Base-by-base conservation (phyloP, 495 filamentous ascomycete genomes). In the Usnea hakonensis region DNA sequence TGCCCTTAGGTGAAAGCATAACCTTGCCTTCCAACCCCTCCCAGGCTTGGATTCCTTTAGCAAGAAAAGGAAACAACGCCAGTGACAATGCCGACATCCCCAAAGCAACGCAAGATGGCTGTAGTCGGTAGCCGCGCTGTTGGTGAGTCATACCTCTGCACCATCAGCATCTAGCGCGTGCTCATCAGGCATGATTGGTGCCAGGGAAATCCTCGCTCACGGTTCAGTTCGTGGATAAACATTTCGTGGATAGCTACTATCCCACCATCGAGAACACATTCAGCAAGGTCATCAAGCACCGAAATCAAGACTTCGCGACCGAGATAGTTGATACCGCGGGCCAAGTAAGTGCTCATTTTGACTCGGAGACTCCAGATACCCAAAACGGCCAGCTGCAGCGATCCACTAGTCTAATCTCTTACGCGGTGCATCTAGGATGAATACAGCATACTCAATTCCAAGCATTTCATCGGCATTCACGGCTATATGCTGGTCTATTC, bases 211-310 rank as follows among this genome's bases (percentile, higher is more conserved):
- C 90, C 19, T 97, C 94, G 44, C 86, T 99, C 62, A 96, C 95
- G 8, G 95, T 97, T 28, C 95, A 91, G 72, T 97, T 94, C 73
- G 93, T 97, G 71, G 94, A 97, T 73, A 90, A 90, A 69, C 91
- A 96, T 76, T 99, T 99, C 68, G 93, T 97, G 68, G 95, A 97
- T 73, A 92, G 88, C 74, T 99, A 99, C 75, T 99, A 97, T 76
- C 94, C 94, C 28, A 99, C 94, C 30, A 97, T 99, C 68, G 94
- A 97, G 77, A 99, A 97, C 73, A 97, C 92, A 16, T 97, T 97
- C 74, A 93, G 89, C 75, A 93, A 94, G 69, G 86, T 90, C 66
- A 97, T 99, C 71, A 89, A 88, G 64, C 86, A 87, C 74, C 91
- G 91, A 72, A 86, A 87, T 19, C 91, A 97, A 73, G 94, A 97